These are phyloP conservation scores for Ustilago xerochloae DNA, from an alignment of 1,284 basidiomycete genomes.

Conservation along the genomic window DNA sequence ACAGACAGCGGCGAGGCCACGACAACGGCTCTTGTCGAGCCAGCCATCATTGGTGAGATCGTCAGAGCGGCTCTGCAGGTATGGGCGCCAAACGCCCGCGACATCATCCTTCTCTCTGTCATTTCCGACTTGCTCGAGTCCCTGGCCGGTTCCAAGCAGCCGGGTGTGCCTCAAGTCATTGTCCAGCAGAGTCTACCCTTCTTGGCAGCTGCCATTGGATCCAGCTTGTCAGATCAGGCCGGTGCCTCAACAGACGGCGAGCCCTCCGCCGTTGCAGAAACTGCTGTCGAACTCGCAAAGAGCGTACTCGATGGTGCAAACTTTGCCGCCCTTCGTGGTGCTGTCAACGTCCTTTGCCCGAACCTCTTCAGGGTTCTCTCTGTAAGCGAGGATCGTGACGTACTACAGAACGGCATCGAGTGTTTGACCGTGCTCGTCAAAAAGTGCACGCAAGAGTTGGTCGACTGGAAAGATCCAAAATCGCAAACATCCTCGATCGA, in stretches of 20 bases:
- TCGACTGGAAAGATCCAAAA: constrained; percentile 71
- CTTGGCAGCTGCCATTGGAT: constrained; percentile 76
- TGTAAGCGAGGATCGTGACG: constrained; percentile 51
- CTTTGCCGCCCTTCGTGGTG: constrained; percentile 84
- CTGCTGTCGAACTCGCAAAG: constrained; percentile 76
- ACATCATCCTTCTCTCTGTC: constrained; percentile 87
- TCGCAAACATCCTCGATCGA: constrained; percentile 25
- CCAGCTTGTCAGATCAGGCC: constrained; percentile 48
- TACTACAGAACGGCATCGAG: constrained; percentile 79
- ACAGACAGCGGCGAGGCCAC: constrained; percentile 68
- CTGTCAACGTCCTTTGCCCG: constrained; percentile 52
- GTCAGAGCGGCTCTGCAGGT: constrained; percentile 74
- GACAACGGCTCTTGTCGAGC: constrained; percentile 29
- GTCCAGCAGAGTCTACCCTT: constrained; percentile 79
- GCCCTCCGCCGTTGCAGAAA: constrained; percentile 41
- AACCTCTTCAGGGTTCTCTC: constrained; percentile 40
- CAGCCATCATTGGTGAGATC: constrained; percentile 48
- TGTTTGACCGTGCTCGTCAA: constrained; percentile 85
- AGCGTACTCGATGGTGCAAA: constrained; percentile 76
- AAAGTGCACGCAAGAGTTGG: constrained; percentile 83
- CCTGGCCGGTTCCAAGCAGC: constrained; percentile 70
- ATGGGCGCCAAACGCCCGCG: constrained; percentile 78
- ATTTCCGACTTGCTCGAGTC: constrained; percentile 82
- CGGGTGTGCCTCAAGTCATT: constrained; percentile 77
- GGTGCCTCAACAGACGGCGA: constrained; percentile 15